These are phyloP conservation scores for Colletotrichum eleusines DNA, from an alignment of 2,329 filamentous ascomycete species.

Conservation along the genomic window DNA sequence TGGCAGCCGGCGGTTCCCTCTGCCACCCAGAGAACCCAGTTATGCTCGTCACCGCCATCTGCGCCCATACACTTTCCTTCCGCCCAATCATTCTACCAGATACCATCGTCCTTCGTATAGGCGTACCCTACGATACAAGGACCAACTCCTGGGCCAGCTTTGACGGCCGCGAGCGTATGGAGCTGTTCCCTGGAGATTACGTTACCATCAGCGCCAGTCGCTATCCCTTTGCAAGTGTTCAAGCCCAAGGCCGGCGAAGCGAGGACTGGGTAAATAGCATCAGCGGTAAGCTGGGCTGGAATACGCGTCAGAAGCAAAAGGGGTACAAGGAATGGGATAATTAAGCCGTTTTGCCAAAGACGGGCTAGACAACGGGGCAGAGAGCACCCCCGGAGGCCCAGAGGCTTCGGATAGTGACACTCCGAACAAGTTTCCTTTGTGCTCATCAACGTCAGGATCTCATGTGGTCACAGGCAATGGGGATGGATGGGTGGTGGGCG, in stretches of 20 bases:
- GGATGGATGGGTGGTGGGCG: constrained; percentile 8
- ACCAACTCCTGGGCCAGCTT: constrained; percentile 98
- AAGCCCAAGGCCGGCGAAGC: constrained; percentile 74
- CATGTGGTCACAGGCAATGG: not conserved
- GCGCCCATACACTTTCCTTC: constrained; percentile 94
- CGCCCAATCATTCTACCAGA: constrained; percentile 96
- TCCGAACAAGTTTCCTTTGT: constrained; percentile 16
- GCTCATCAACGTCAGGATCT: constrained; percentile 4
- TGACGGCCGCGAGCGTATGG: constrained; percentile 90
- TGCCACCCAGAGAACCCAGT: constrained; percentile 98
- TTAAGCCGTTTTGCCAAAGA: constrained; percentile 6
- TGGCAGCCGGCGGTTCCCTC: constrained; percentile 93
- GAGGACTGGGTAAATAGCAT: constrained; percentile 90
- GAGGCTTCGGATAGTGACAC: constrained; percentile 13
- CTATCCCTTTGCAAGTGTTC: constrained; percentile 83
- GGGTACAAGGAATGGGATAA: constrained; percentile 63
- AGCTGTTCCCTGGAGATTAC: constrained; percentile 83
- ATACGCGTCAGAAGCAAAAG: constrained; percentile 83
- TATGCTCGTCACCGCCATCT: constrained; percentile 93
- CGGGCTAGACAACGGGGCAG: not conserved
- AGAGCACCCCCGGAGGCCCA: not conserved
- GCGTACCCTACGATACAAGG: constrained; percentile 93
- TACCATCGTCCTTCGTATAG: constrained; percentile 91
- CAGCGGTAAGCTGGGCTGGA: constrained; percentile 83
- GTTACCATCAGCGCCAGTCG: constrained; percentile 85